Evolutionary conservation across 2,329 filamentous ascomycete genomes (phyloP).

Genomic region (Fusarium begoniae): DNA sequence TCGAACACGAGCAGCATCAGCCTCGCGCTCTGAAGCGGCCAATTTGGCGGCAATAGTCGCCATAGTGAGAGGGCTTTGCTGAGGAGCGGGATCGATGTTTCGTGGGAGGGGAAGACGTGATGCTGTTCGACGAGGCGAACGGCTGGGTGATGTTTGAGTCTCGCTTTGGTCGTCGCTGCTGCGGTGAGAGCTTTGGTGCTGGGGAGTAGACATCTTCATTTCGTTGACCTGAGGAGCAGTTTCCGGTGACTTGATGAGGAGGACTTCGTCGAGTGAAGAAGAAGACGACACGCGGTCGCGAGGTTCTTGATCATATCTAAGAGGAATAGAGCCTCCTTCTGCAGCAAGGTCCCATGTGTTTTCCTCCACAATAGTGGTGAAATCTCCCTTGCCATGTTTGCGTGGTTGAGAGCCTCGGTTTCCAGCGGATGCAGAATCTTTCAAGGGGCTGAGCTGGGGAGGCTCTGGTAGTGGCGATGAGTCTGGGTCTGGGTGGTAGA

Average conservation of each 20-base stretch:
- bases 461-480: conserved; percentile 59
- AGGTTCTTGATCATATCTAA: background rate
- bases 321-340: conserved; percentile 22
- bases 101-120: conserved; percentile 46
- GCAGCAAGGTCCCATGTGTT: conserved; percentile 55
- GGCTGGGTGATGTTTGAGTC: conserved; percentile 18
- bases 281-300: conserved; percentile 42
- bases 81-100: conserved; percentile 51
- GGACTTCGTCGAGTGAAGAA: conserved; percentile 48
- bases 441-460: conserved; percentile 61
- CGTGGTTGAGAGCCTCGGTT: conserved; percentile 52
- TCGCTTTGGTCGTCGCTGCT: conserved; percentile 25
- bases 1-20: conserved; percentile 69
- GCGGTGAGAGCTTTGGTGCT: conserved; percentile 26
- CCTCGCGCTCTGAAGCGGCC: conserved; percentile 70
- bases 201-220: conserved; percentile 26
- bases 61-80: conserved; percentile 69
- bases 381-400: conserved; percentile 51
- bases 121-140: conserved; percentile 32
- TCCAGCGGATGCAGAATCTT: conserved; percentile 60
- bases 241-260: conserved; percentile 43
- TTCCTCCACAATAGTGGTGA: conserved; percentile 59
- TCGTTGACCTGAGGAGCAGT: conserved; percentile 14
- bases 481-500: conserved; percentile 43
- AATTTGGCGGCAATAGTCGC: conserved; percentile 70